phyloP scores from a whole-genome alignment of 441 rosid species.

The Populus hybrid region DNA sequence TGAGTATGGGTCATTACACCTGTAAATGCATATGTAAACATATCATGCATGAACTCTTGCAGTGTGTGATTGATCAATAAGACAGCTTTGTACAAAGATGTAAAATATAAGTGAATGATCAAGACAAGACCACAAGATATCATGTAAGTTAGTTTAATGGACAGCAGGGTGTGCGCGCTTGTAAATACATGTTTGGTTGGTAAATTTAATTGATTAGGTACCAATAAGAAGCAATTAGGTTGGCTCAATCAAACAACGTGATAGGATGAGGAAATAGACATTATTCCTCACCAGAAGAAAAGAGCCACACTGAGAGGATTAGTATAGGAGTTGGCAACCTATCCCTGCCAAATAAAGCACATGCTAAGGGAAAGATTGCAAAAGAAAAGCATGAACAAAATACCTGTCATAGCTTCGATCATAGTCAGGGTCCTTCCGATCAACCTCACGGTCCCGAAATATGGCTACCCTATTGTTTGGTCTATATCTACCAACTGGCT shows the following conservation, averaged over 20 bases:
- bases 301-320: background rate
- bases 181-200: background rate
- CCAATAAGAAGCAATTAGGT: background rate
- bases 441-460: conserved; percentile 79
- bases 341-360: background rate
- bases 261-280: background rate
- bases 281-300: background rate
- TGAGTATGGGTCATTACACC: background rate
- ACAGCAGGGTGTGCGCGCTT: background rate
- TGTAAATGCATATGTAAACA: background rate
- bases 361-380: background rate
- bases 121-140: background rate
- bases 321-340: background rate
- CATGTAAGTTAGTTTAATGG: background rate
- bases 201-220: background rate
- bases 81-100: background rate
- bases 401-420: conserved; percentile 79
- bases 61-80: background rate
- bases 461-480: conserved; percentile 67
- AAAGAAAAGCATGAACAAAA: conserved; percentile 10
- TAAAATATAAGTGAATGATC: background rate
- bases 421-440: conserved; percentile 80
- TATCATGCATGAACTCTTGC: background rate
- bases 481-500: conserved; percentile 52
- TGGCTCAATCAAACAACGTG: background rate